Evolutionary conservation across 2,329 filamentous ascomycete species (phyloP).

Genomic region (Aspergillus tubingensis): DNA sequence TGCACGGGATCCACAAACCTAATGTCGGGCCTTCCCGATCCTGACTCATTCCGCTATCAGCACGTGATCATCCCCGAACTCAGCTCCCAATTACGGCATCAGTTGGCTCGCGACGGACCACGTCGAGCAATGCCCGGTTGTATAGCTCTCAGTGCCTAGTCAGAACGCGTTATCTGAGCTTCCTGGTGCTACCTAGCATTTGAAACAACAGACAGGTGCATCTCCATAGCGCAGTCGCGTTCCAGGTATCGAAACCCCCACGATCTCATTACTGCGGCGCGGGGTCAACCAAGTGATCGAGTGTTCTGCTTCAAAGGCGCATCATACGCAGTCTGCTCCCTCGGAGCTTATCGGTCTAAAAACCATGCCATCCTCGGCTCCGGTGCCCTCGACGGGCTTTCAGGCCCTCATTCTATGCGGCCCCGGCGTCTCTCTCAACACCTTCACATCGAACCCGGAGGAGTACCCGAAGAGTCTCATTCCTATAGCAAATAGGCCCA

Average conservation of each 20-base stretch:
- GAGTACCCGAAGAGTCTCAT: constrained; percentile 52
- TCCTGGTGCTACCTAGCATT: neutral
- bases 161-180: neutral
- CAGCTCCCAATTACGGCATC: neutral
- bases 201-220: neutral
- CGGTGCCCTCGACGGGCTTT: constrained; percentile 60
- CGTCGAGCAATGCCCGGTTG: neutral
- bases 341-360: neutral
- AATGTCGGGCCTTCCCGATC: neutral
- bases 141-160: neutral
- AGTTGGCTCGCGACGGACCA: neutral
- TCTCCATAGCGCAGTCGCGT: neutral
- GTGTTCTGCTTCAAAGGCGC: neutral
- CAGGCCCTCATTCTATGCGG: constrained; percentile 53
- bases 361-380: constrained; percentile 34
- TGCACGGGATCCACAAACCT: no score
- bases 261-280: neutral
- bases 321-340: neutral
- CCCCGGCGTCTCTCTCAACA: constrained; percentile 52
- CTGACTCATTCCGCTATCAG: constrained; percentile 16
- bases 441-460: constrained; percentile 52
- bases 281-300: neutral
- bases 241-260: neutral
- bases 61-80: neutral
- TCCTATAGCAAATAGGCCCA: constrained; percentile 53